Percentiles rank a stretch among this genome's conserved stretches.
Evolutionary conservation across 2,329 filamentous ascomycete genomes (phyloP).

Genomic region (Colletotrichum gigasporum): DNA sequence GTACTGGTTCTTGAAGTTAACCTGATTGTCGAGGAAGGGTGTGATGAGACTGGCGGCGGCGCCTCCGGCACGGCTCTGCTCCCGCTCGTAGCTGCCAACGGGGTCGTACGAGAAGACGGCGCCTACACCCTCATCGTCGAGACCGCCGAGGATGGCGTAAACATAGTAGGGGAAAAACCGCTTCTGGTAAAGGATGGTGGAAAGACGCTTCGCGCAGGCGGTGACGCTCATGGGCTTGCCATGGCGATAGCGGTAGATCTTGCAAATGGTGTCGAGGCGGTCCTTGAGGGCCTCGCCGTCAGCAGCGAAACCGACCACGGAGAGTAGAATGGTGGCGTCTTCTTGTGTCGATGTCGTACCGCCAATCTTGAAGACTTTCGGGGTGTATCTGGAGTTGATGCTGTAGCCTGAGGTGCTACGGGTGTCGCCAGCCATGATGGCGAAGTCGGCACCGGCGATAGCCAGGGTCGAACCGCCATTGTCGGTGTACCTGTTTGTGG

Average conservation of each 20-base stretch:
- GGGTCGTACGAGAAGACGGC: slow-evolving; percentile 98
- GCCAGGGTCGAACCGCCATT: slow-evolving; percentile 97
- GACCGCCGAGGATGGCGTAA: slow-evolving; percentile 89
- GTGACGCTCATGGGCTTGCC: slow-evolving; percentile 95
- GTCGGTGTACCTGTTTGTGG: slow-evolving; percentile 82
- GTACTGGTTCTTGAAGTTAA: slow-evolving; percentile 99
- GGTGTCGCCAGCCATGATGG: slow-evolving; percentile 97
- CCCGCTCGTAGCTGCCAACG: slow-evolving; percentile 95
- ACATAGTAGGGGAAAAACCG: slow-evolving; percentile 99
- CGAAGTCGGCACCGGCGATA: slow-evolving; percentile 93
- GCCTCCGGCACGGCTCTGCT: slow-evolving; percentile 93
- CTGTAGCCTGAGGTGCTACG: slow-evolving; percentile 96
- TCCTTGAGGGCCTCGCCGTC: slow-evolving; percentile 95
- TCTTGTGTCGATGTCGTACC: slow-evolving; percentile 87
- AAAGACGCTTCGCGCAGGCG: slow-evolving; percentile 93
- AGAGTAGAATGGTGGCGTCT: slow-evolving; percentile 87
- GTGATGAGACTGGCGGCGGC: slow-evolving; percentile 95
- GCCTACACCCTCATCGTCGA: slow-evolving; percentile 94
- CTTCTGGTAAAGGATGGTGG: slow-evolving; percentile 95
- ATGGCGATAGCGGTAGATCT: slow-evolving; percentile 99
- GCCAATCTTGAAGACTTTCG: slow-evolving; percentile 97
- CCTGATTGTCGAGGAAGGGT: slow-evolving; percentile 99
- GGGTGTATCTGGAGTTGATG: slow-evolving; percentile 96
- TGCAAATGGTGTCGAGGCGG: slow-evolving; percentile 91
- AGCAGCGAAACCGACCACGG: slow-evolving; percentile 94